These are phyloP conservation scores for Aureobasidium uvarum DNA, from an alignment of 2,329 filamentous ascomycete species.

Conservation along the genomic window DNA sequence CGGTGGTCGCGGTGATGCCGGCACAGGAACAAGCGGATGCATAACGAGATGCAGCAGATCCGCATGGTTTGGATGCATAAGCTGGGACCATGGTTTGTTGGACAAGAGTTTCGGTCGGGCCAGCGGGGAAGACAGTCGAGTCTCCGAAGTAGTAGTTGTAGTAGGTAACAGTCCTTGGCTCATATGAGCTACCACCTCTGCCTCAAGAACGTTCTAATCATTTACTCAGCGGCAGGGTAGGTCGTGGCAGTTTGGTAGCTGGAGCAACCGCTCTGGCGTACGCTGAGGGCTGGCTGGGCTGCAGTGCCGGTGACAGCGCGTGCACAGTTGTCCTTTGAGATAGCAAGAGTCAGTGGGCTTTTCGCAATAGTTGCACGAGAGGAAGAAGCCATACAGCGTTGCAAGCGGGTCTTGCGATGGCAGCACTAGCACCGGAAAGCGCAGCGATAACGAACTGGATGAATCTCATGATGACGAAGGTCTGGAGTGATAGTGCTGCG, in stretches of 20 bases:
- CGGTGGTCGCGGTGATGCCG: background rate
- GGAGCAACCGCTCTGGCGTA: background rate
- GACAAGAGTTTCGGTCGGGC: background rate
- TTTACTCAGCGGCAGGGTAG: background rate
- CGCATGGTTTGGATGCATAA: background rate
- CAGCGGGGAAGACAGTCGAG: background rate
- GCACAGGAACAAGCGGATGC: background rate
- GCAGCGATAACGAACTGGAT: background rate
- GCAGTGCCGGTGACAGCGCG: background rate
- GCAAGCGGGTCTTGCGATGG: background rate
- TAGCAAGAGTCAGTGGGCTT: background rate
- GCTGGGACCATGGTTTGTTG: background rate
- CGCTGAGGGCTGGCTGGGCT: background rate
- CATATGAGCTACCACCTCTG: background rate
- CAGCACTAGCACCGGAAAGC: background rate
- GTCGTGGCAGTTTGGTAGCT: background rate
- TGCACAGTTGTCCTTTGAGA: background rate
- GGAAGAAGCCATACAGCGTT: background rate
- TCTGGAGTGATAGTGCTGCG: background rate
- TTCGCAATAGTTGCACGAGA: background rate
- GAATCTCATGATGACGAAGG: background rate
- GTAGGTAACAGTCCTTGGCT: background rate
- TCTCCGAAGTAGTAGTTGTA: background rate
- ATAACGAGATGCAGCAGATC: background rate
- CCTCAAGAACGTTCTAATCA: background rate